Evolutionary conservation across 805 yeast genomes (phyloP).

Genomic region (Ascoidea asiatica): DNA sequence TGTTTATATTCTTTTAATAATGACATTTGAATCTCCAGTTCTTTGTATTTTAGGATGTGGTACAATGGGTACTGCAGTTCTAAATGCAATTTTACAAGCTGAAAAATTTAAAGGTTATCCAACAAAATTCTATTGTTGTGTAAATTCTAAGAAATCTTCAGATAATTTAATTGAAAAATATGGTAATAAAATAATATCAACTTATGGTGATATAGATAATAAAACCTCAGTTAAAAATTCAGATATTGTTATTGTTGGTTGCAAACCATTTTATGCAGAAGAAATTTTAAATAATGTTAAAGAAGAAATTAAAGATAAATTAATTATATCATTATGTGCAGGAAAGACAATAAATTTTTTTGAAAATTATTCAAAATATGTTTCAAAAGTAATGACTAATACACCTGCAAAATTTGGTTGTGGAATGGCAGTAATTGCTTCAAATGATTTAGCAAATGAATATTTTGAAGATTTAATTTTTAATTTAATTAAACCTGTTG

Average conservation of each 20-base stretch:
- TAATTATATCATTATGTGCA: slow-evolving; percentile 76
- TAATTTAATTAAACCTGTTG: slow-evolving; percentile 47
- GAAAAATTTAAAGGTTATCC: slow-evolving; percentile 38
- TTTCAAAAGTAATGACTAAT: slow-evolving; percentile 95
- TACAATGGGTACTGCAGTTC: slow-evolving; percentile 89
- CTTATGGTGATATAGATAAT: slow-evolving; percentile 34
- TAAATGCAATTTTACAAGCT: slow-evolving; percentile 56
- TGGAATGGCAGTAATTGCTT: slow-evolving; percentile 89
- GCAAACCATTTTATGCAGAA: slow-evolving; percentile 75
- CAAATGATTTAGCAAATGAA: slow-evolving; percentile 25
- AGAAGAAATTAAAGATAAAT: slow-evolving; percentile 32
- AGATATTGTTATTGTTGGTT: slow-evolving; percentile 65
- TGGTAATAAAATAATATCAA: slow-evolving; percentile 37
- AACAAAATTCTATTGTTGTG: slow-evolving; percentile 64
- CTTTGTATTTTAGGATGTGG: slow-evolving; percentile 86
- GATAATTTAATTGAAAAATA: slow-evolving; percentile 33
- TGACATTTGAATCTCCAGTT: slow-evolving; percentile 26
- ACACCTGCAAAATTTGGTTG: slow-evolving; percentile 89
- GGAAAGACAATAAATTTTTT: slow-evolving; percentile 81
- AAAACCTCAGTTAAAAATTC: slow-evolving; percentile 46
- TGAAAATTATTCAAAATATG: slow-evolving; percentile 30
- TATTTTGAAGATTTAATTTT: slow-evolving; percentile 9
- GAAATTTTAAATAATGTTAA: slow-evolving; percentile 40
- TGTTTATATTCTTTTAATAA: no score
- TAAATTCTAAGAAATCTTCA: slow-evolving; percentile 39